phyloP scores from a whole-genome alignment of 805 yeast species.

The Yamadazyma akitaensis region DNA sequence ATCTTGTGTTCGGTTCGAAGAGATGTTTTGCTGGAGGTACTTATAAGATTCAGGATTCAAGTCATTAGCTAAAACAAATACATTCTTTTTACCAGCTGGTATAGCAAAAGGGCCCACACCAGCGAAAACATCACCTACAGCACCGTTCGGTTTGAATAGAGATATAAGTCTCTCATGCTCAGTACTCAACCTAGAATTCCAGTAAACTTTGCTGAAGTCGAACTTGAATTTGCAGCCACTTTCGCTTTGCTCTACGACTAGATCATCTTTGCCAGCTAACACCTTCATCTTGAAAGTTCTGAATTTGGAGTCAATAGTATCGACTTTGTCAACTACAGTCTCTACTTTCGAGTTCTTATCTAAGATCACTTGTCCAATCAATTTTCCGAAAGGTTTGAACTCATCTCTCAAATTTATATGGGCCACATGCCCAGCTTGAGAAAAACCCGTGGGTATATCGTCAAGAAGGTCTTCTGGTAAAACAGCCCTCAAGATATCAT shows the following conservation, averaged over 20 bases:
- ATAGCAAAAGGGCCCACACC: conserved; percentile 99
- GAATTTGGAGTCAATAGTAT: conserved; percentile 80
- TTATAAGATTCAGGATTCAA: conserved; percentile 83
- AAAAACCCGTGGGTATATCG: conserved; percentile 86
- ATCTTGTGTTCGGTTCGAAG: conserved; percentile 54
- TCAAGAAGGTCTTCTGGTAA: conserved; percentile 67
- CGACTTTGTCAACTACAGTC: conserved; percentile 91
- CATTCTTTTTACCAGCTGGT: conserved; percentile 86
- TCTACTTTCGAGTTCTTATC: conserved; percentile 80
- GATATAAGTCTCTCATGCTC: conserved; percentile 83
- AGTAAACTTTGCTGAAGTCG: conserved; percentile 91
- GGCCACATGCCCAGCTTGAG: conserved; percentile 93
- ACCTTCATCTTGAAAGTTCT: conserved; percentile 94
- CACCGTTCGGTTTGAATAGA: conserved; percentile 60
- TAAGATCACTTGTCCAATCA: conserved; percentile 86
- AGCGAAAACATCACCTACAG: conserved; percentile 93
- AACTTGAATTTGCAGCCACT: conserved; percentile 81
- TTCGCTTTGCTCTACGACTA: conserved; percentile 82
- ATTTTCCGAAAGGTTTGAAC: conserved; percentile 71
- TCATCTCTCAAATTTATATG: conserved; percentile 84
- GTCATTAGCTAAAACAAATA: conserved; percentile 86
- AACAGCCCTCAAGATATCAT: conserved; percentile 75
- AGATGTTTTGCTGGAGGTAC: conserved; percentile 63
- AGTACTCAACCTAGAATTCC: conserved; percentile 94
- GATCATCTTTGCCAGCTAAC: conserved; percentile 77